Evolutionary conservation across 306 rosid species (phyloP).

Genomic region (Cucurbita moschata): DNA sequence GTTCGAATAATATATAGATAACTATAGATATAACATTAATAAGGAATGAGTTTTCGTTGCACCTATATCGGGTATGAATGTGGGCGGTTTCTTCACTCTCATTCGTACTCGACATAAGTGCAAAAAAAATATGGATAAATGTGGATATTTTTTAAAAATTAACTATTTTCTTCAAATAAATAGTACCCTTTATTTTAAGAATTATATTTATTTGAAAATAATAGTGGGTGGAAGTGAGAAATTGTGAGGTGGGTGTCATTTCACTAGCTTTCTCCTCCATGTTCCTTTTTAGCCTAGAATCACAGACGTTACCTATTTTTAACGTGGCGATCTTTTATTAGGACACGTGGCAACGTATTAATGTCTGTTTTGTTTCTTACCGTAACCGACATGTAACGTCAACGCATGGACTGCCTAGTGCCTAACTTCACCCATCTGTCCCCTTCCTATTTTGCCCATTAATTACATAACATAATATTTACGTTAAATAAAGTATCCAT

Average conservation of each 20-base stretch:
- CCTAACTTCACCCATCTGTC: neutral
- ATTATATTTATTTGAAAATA: neutral
- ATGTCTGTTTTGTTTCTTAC: neutral
- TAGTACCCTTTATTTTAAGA: neutral
- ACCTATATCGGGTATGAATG: too few species aligned
- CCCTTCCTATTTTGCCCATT: neutral
- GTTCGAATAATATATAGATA: too few species aligned
- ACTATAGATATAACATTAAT: too few species aligned
- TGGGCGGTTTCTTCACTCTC: neutral
- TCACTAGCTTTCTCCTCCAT: neutral
- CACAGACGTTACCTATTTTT: neutral
- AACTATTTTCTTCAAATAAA: too few species aligned
- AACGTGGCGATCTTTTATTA: neutral
- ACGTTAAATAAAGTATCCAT: neutral
- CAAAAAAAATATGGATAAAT: too few species aligned
- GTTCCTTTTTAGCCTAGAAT: neutral
- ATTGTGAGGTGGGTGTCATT: neutral
- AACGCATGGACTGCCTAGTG: neutral
- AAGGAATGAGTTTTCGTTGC: too few species aligned
- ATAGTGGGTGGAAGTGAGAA: neutral
- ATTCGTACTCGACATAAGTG: neutral
- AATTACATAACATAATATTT: neutral
- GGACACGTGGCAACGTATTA: neutral
- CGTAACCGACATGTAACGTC: neutral
- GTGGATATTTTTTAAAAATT: neutral